Evolutionary conservation across 371 early-diverging fungal species (phyloP).

Genomic region (Nematocida displodere): DNA sequence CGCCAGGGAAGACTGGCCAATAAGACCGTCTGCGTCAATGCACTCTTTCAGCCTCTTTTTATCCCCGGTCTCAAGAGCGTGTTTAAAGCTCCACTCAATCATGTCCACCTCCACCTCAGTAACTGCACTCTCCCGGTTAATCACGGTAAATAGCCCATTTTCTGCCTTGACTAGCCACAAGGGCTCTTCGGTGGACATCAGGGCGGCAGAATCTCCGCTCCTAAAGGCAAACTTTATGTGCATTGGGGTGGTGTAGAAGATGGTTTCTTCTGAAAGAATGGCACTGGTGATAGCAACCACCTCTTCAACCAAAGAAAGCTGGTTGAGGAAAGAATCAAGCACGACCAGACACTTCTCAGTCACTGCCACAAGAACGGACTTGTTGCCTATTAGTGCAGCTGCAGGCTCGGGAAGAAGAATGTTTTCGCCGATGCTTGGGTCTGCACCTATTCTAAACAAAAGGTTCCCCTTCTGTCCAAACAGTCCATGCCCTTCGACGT

Average conservation of each 20-base stretch:
- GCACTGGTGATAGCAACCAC: constrained; percentile 90
- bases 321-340: constrained; percentile 75
- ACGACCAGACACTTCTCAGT: constrained; percentile 70
- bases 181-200: constrained; percentile 84
- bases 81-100: constrained; percentile 90
- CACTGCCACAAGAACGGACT: constrained; percentile 28
- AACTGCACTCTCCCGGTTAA: constrained; percentile 75
- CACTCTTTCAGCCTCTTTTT: constrained; percentile 82
- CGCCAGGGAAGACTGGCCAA: constrained; percentile 91
- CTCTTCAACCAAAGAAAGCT: constrained; percentile 78
- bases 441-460: not conserved
- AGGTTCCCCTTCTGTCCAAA: constrained; percentile 21
- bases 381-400: not conserved
- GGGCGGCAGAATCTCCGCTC: constrained; percentile 77
- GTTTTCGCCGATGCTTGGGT: constrained; percentile 8
- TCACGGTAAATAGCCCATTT: constrained; percentile 73
- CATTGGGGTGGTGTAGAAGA: constrained; percentile 89
- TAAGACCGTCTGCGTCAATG: constrained; percentile 82
- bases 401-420: constrained; percentile 2
- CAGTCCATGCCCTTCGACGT: constrained; percentile 5
- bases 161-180: constrained; percentile 77
- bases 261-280: constrained; percentile 80
- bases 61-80: constrained; percentile 77
- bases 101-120: constrained; percentile 72
- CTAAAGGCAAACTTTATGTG: constrained; percentile 93